Evolutionary conservation across 1,284 basidiomycete species (phyloP), one percentile per base, ranked within the genome.

Genomic region (Fomitopsis betulina): DNA sequence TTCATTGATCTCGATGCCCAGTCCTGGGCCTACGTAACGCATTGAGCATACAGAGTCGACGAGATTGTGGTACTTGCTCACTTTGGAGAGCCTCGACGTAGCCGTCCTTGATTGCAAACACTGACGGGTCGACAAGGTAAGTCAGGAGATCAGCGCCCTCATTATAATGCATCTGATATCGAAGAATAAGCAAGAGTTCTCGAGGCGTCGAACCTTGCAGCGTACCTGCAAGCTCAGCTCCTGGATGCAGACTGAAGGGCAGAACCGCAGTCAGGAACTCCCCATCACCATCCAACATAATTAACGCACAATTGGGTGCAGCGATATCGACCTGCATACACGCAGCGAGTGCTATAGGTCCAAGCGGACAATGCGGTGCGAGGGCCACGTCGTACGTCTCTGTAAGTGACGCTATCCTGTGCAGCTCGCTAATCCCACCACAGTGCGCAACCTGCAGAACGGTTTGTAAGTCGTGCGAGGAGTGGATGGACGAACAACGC

Each of bases 331-430:
- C 79, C 59, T 85, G 84, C 59, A 86, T 78, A 63, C 82, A 85
- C 6, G 89, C 89, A 5, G 88, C 89, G 43, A 91, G 79, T 0
- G 89, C 88, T 33, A 92, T 82, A 0, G 89, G 89, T 0, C 88
- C 86, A 2, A 87, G 65, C 0, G 84, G 84, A 65, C 82, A 85
- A 65, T 86, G 84, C 2, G 85, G 83, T 0, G 84, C 84, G 40
- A 86, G 68, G 8, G 79, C 83, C 63, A 86, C 81, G 61, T 87
- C 86, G 63, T 86, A 86, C 8, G 77, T 83, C 73, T 91, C 88
- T 1, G 86, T 83, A 71, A 91, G 77, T 35, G 78, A 78, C 5
- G 89, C 87, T 45, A 92, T 87, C 57, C 84, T 80, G 58, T 82
- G 79, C 10, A 87, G 76, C 69, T 92, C 89, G 57, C 84, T 86